Evolutionary conservation across 1,139 yeast genomes (phyloP).

Genomic region (Magnusiomyces clavatus): DNA sequence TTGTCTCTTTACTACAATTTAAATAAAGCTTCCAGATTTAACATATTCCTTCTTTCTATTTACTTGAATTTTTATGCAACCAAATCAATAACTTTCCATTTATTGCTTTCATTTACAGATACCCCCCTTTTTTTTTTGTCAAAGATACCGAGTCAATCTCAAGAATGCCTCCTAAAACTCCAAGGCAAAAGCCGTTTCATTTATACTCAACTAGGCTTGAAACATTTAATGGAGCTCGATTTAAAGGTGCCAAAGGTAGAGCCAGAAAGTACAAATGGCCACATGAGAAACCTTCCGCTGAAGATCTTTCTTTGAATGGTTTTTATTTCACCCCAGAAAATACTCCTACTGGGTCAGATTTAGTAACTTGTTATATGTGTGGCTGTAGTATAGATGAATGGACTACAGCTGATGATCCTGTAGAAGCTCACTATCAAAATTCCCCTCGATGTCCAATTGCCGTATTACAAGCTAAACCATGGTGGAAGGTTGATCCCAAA

Average conservation of each 20-base stretch:
- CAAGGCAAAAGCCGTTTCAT: slow-evolving; percentile 4
- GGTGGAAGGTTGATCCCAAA: slow-evolving; percentile 17
- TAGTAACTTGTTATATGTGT: slow-evolving; percentile 62
- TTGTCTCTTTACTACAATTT: too few relatives aligned
- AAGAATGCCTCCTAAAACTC: not conserved
- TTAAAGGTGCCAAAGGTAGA: slow-evolving; percentile 20
- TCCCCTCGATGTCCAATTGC: slow-evolving; percentile 45
- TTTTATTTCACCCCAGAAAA: slow-evolving; percentile 55
- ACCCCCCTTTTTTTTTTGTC: too few relatives aligned
- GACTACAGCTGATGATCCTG: slow-evolving; percentile 33
- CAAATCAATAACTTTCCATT: too few relatives aligned
- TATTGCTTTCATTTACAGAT: too few relatives aligned
- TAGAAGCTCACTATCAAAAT: slow-evolving; percentile 40
- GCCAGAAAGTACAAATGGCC: slow-evolving; percentile 28
- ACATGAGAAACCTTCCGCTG: slow-evolving; percentile 25
- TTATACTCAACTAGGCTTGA: slow-evolving; percentile 23
- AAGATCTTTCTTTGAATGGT: slow-evolving; percentile 52
- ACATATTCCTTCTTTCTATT: too few relatives aligned
- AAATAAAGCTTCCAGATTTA: too few relatives aligned
- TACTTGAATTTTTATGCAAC: too few relatives aligned
- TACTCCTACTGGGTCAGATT: slow-evolving; percentile 30
- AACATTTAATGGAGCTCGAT: slow-evolving; percentile 22
- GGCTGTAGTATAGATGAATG: slow-evolving; percentile 34
- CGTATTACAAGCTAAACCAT: slow-evolving; percentile 21
- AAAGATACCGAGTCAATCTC: too few relatives aligned